A percentile compares a stretch with the other conserved stretches of the same genome.
phyloP scores from a whole-genome alignment of 1,139 yeast genomes.

The Candida gigantensis region DNA sequence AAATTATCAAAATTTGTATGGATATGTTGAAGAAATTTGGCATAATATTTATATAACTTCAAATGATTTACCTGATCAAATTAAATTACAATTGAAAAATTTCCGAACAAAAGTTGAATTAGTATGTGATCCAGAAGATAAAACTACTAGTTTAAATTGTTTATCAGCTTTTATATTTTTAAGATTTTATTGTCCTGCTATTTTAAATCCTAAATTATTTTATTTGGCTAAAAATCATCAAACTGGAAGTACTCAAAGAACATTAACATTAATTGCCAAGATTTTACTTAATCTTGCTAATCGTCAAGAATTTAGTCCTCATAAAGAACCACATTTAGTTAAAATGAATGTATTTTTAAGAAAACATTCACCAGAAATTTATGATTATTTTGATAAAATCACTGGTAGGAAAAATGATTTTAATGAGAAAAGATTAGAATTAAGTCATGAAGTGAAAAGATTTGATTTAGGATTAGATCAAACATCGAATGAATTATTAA shows the following conservation, averaged over 20 bases:
- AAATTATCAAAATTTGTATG: slow-evolving; percentile 54
- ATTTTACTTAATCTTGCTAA: slow-evolving; percentile 79
- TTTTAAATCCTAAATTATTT: slow-evolving; percentile 83
- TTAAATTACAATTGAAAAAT: slow-evolving; percentile 60
- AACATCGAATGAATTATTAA: slow-evolving; percentile 58
- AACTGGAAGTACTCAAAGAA: slow-evolving; percentile 68
- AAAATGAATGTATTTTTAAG: slow-evolving; percentile 69
- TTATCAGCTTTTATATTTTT: slow-evolving; percentile 82
- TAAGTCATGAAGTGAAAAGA: slow-evolving; percentile 58
- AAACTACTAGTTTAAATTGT: slow-evolving; percentile 62
- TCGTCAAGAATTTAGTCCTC: slow-evolving; percentile 66
- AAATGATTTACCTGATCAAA: slow-evolving; percentile 72
- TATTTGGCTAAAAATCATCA: slow-evolving; percentile 72
- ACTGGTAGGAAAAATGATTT: slow-evolving; percentile 73
- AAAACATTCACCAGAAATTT: slow-evolving; percentile 56
- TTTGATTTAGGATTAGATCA: slow-evolving; percentile 50
- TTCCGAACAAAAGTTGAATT: slow-evolving; percentile 62
- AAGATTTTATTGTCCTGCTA: slow-evolving; percentile 88
- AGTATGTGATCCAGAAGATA: slow-evolving; percentile 60
- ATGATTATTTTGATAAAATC: slow-evolving; percentile 68
- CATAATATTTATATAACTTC: slow-evolving; percentile 63
- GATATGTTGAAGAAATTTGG: slow-evolving; percentile 72
- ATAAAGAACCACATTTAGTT: slow-evolving; percentile 80
- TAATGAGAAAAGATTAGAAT: slow-evolving; percentile 55
- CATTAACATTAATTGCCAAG: slow-evolving; percentile 82